Percentiles rank a stretch among this genome's conserved stretches.
These are phyloP conservation scores for Saccharomyces pastorianus DNA, from an alignment of 1,139 yeast species.

Conservation along the genomic window DNA sequence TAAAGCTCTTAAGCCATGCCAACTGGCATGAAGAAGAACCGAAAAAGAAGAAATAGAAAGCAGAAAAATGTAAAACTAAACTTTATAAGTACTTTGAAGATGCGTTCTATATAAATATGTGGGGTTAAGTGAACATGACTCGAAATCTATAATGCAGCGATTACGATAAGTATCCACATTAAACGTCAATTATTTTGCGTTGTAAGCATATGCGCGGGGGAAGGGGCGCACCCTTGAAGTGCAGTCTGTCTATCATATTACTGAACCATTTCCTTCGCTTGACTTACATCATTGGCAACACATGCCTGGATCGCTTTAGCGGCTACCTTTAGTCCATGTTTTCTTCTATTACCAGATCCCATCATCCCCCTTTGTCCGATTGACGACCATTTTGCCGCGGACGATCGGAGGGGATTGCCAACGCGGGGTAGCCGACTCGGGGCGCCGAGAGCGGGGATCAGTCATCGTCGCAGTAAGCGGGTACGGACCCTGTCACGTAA, in stretches of 20 bases:
- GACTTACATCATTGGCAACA: background rate
- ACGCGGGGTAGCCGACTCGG: background rate
- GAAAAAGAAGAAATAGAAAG: background rate
- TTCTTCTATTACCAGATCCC: background rate
- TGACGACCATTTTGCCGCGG: background rate
- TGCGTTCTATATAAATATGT: background rate
- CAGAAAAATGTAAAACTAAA: background rate
- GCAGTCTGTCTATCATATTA: background rate
- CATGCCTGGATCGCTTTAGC: background rate
- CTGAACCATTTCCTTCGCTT: background rate
- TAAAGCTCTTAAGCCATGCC: background rate
- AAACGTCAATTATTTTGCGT: background rate
- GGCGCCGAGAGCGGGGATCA: slow-evolving; percentile 1
- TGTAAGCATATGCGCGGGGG: background rate
- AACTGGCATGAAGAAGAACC: background rate
- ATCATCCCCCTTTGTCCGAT: background rate
- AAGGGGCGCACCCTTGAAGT: background rate
- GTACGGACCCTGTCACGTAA: background rate
- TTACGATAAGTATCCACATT: background rate
- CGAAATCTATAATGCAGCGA: background rate
- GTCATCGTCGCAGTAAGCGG: background rate
- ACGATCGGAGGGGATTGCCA: background rate
- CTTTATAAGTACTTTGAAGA: background rate
- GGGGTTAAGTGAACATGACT: background rate
- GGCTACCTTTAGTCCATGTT: background rate